Evolutionary conservation across 371 early-diverging fungal genomes (phyloP), one percentile per base, ranked within the genome.

Genomic region (Circinella minor): DNA sequence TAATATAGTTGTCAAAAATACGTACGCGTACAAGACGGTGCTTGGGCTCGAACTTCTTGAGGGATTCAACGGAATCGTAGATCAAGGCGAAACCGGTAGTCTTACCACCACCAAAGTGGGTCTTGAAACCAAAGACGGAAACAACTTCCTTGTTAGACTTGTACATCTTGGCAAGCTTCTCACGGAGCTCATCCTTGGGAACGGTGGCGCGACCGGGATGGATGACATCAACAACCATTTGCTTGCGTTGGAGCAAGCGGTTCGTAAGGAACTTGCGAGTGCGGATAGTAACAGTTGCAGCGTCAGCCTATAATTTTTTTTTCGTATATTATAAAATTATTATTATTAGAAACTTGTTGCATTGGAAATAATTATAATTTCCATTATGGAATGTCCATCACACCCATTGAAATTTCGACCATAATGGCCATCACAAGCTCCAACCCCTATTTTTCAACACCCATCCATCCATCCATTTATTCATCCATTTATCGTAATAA

Each of bases 11-110:
- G 10, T 20, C 34, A 43, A 49, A 38, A 59, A 70, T 70, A 84
- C 85, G 54, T 85, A 88, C 87, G 71, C 96, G 87, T 69, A 91
- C 92, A 70, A 97, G 91, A 77, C 98, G 92, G 93, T 93, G 94
- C 90, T 96, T 98, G 86, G 99, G 99, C 88, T 99, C 99, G 81
- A 98, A 95, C 92, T 96, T 97, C 94, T 96, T 97, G 81, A 94
- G 92, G 66, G 96, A 85, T 71, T 98, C 98, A 77, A 97, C 80
- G 73, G 90, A 88, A 87, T 99, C 99, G 92, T 99, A 99, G 90
- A 99, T 93, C 78, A 98, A 88, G 69, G 94, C 98, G 79, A 98
- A 99, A 72, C 99, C 98, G 78, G 97, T 97, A 70, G 96, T 92
- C 89, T 95, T 94, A 86, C 98, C 98, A 75, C 99, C 99, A 93